A percentile compares a stretch with the other conserved stretches of the same genome.
phyloP scores from a whole-genome alignment of 352 stramenopile species.

The Thalassiosira allenii region DNA sequence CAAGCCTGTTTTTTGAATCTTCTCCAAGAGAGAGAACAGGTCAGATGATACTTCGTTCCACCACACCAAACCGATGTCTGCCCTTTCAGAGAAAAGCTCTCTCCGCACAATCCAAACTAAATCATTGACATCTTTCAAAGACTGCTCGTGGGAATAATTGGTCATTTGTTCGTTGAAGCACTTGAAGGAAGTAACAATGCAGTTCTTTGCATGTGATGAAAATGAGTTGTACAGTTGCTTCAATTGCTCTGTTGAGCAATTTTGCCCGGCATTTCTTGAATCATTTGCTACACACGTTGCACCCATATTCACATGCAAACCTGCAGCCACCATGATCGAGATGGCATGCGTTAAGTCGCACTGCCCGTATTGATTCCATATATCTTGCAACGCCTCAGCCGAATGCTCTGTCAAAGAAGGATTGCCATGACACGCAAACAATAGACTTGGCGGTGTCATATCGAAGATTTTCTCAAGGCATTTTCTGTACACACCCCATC shows the following conservation, averaged over 20 bases:
- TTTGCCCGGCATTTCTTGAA: background rate
- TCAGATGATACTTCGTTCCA: conserved; percentile 50
- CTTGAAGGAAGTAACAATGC: conserved; percentile 36
- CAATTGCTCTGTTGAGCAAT: conserved; percentile 7
- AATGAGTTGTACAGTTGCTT: conserved; percentile 44
- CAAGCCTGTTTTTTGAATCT: too few species aligned
- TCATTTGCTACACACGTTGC: background rate
- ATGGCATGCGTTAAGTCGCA: conserved; percentile 27
- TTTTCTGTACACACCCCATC: conserved; percentile 47
- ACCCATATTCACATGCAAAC: conserved; percentile 50
- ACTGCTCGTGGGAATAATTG: background rate
- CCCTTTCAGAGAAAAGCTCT: conserved; percentile 27
- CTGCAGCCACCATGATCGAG: conserved; percentile 58
- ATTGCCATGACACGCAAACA: conserved; percentile 33
- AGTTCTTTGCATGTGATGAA: conserved; percentile 46
- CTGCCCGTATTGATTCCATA: conserved; percentile 55
- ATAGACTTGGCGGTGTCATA: conserved; percentile 35
- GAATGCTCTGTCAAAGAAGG: conserved; percentile 36
- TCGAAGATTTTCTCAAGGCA: conserved; percentile 52
- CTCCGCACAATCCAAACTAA: conserved; percentile 37
- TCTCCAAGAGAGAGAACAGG: conserved; percentile 20
- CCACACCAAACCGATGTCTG: conserved; percentile 41
- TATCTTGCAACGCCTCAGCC: conserved; percentile 28
- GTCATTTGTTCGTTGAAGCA: conserved; percentile 20
- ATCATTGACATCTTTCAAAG: conserved; percentile 22